Conservation (phyloP, 2,329 filamentous ascomycete species). For the Clarireedia monteithiana region DNA sequence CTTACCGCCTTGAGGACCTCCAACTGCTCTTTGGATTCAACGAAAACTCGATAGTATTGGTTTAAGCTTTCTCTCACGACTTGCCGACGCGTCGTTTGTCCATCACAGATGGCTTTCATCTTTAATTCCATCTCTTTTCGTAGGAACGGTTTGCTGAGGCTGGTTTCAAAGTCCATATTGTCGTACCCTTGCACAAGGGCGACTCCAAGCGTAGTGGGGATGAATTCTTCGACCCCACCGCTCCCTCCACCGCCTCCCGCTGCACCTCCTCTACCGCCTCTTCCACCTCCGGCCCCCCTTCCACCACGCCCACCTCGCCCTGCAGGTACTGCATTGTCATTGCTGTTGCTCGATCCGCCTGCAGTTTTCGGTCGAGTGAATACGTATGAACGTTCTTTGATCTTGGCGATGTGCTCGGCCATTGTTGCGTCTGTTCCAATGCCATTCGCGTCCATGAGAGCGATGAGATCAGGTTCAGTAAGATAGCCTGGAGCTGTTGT, state of each 20-base stretch:
- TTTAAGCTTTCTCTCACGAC: slow-evolving; percentile 78
- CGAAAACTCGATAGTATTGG: slow-evolving; percentile 81
- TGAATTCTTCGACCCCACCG: slow-evolving; percentile 67
- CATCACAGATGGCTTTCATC: slow-evolving; percentile 96
- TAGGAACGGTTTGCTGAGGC: slow-evolving; percentile 89
- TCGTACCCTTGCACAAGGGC: slow-evolving; percentile 93
- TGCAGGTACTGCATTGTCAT: slow-evolving; percentile 31
- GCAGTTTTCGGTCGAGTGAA: slow-evolving; percentile 48
- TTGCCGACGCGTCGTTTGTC: slow-evolving; percentile 62
- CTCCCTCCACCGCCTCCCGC: slow-evolving; percentile 36
- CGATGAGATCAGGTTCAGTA: slow-evolving; percentile 91
- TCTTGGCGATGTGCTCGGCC: slow-evolving; percentile 96
- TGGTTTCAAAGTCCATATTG: slow-evolving; percentile 85
- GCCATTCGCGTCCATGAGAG: slow-evolving; percentile 95
- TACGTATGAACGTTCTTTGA: slow-evolving; percentile 84
- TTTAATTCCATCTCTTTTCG: slow-evolving; percentile 96
- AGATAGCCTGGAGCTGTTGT: slow-evolving; percentile 79
- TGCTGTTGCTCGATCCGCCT: slow-evolving; percentile 16
- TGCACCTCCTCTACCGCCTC: slow-evolving; percentile 35
- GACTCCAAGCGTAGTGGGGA: slow-evolving; percentile 85
- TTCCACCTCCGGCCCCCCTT: slow-evolving; percentile 33
- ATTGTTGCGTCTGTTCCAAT: slow-evolving; percentile 98
- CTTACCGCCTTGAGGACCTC: slow-evolving; percentile 55
- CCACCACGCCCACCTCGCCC: slow-evolving; percentile 33
- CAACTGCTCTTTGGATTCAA: slow-evolving; percentile 71